Base-by-base conservation (phyloP, 2,329 filamentous ascomycete species). In the Stenocarpella maydis region DNA sequence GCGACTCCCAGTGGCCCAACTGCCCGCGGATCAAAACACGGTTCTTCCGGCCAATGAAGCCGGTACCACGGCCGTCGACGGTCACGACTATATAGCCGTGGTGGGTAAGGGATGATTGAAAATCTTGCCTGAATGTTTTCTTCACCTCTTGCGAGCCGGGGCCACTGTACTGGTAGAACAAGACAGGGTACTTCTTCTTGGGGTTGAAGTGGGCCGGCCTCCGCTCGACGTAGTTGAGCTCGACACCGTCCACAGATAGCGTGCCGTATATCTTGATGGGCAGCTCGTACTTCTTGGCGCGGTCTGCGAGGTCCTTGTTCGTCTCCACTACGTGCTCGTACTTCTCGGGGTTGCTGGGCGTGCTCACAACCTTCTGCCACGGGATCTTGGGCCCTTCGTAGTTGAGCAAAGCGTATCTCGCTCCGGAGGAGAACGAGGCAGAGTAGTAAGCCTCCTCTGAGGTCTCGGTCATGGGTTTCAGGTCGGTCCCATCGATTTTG, bases 71-170 rank as follows among this genome's bases (percentile, higher is more conserved):
- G 21, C 94, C 94, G 78, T 99, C 96, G 34, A 99, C 91, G 0
- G 95, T 98, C 60, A 99, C 92, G 45, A 98, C 95, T 65, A 99
- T 87, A 80, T 99, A 99, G 50, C 94, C 95, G 1, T 99, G 86
- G 24, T 84, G 89, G 39, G 96, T 94, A 50, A 98, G 84, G 77
- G 96, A 98, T 8, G 93, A 88, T 77, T 98, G 94, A 78, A 97
- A 99, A 78, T 98, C 92, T 70, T 99, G 89, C 12, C 79, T 80
- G 81, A 98, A 99, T 68, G 81, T 87, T 78, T 95, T 95, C 75
- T 88, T 85, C 2, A 99, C 96, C 9, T 88, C 88, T 78, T 99
- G 97, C 21, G 94, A 98, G n/a, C 92, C 93, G 0, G 96, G 96
- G 0, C 96, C 96, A 28, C 93, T 95, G 82, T 99, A 99, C 70